Conservation (phyloP, 2,329 filamentous ascomycete genomes). For the Claviceps humidiphila region DNA sequence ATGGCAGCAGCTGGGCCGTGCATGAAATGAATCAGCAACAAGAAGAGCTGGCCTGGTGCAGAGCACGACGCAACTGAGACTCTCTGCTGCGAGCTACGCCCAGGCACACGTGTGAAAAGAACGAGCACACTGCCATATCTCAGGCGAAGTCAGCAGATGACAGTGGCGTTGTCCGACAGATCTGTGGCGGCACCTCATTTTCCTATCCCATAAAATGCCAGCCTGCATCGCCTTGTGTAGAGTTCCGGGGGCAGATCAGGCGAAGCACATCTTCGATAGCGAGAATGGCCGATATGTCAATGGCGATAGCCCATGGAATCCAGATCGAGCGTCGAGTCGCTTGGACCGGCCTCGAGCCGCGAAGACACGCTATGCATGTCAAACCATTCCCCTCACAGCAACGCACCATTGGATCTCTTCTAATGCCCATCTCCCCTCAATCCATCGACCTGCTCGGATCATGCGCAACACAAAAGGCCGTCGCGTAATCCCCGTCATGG, state of each 20-base stretch:
- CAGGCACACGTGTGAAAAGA: slow-evolving; percentile 25
- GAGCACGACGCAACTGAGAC: slow-evolving; percentile 30
- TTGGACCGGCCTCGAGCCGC: slow-evolving; percentile 13
- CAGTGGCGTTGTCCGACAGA: slow-evolving; percentile 24
- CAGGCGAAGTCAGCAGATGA: slow-evolving; percentile 23
- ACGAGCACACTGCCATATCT: slow-evolving; percentile 22
- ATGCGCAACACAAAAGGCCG: slow-evolving; percentile 49
- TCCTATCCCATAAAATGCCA: slow-evolving; percentile 25
- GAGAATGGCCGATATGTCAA: slow-evolving; percentile 24
- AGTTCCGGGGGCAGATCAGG: slow-evolving; percentile 3
- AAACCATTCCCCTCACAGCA: no score
- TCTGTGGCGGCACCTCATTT: slow-evolving; percentile 31
- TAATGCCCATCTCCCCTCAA: not conserved
- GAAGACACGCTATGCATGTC: no score
- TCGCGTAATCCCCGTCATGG: slow-evolving; percentile 76
- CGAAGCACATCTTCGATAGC: slow-evolving; percentile 17
- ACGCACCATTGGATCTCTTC: no score
- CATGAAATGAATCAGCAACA: slow-evolving; percentile 21
- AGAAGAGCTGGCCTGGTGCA: slow-evolving; percentile 37
- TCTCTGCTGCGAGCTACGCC: slow-evolving; percentile 30
- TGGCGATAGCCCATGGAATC: slow-evolving; percentile 24
- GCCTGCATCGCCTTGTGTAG: slow-evolving; percentile 21
- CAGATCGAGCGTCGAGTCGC: slow-evolving; percentile 27
- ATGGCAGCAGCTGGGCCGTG: slow-evolving; percentile 28
- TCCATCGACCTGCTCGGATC: not conserved